A percentile compares a stretch with the other conserved stretches of the same genome.
Evolutionary conservation across 2,329 filamentous ascomycete species (phyloP).

Genomic region (Colletotrichum incanum): DNA sequence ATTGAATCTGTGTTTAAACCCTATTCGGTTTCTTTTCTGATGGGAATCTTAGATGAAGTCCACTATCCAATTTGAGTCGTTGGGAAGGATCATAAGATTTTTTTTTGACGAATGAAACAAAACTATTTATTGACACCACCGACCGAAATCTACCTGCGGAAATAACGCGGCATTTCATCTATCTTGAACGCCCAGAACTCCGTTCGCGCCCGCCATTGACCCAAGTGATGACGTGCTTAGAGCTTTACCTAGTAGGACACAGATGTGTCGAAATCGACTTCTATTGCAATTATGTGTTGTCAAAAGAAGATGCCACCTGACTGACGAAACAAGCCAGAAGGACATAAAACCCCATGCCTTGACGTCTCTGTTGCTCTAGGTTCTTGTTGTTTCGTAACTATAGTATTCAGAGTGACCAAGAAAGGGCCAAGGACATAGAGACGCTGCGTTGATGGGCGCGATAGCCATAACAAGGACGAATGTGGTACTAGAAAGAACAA

Average conservation of each 20-base stretch:
- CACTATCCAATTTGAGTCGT: too few species aligned
- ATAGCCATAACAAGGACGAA: not conserved
- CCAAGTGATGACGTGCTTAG: conserved; percentile 1
- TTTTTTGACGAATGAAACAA: too few species aligned
- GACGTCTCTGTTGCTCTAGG: not conserved
- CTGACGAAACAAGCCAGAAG: not conserved
- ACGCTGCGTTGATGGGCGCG: too few species aligned
- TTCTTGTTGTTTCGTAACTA: not conserved
- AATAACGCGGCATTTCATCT: not conserved
- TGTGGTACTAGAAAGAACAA: not conserved
- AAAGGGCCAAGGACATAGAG: not conserved
- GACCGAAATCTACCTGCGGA: not conserved
- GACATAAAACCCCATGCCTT: not conserved
- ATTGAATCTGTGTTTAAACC: too few species aligned
- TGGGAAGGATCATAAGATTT: too few species aligned
- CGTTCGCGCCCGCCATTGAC: not conserved
- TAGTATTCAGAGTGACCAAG: not conserved
- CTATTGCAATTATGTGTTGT: not conserved
- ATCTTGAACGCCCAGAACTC: not conserved
- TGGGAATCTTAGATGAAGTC: too few species aligned
- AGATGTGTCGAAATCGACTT: not conserved
- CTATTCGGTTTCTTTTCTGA: too few species aligned
- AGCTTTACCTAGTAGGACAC: not conserved
- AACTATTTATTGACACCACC: not conserved
- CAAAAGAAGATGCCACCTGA: not conserved